Evolutionary conservation across 257 asterid species (phyloP).

Genomic region (Nemophila menziesii): DNA sequence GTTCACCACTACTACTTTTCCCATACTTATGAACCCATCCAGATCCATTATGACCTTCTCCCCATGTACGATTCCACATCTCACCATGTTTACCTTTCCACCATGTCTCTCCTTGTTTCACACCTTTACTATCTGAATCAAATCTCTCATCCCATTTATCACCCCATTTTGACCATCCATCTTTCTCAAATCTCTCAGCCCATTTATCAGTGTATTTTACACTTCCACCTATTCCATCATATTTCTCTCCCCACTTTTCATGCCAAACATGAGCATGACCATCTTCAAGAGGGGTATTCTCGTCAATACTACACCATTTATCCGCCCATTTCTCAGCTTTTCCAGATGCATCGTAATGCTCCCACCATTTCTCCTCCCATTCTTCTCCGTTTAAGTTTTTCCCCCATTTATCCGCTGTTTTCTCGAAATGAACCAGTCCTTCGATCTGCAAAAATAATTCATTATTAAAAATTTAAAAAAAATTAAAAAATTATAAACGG

Average conservation of each 20-base stretch:
- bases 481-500: background rate
- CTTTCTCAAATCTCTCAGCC: slow-evolving; percentile 87
- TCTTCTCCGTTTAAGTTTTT: slow-evolving; percentile 71
- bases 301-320: slow-evolving; percentile 93
- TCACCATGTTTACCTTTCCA: slow-evolving; percentile 84
- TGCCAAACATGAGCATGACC: slow-evolving; percentile 99
- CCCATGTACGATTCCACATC: slow-evolving; percentile 95
- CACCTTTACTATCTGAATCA: slow-evolving; percentile 35
- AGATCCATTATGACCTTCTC: slow-evolving; percentile 84
- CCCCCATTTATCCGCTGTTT: slow-evolving; percentile 99
- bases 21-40: slow-evolving; percentile 99
- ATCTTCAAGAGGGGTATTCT: slow-evolving; percentile 60
- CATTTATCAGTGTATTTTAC: slow-evolving; percentile 88
- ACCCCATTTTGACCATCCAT: slow-evolving; percentile 95
- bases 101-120: slow-evolving; percentile 96
- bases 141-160: slow-evolving; percentile 94
- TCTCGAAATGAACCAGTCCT: slow-evolving; percentile 64
- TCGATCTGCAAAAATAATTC: slow-evolving; percentile 30
- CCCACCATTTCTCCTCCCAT: slow-evolving; percentile 99
- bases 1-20: slow-evolving; percentile 93
- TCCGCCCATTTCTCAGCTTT: slow-evolving; percentile 87
- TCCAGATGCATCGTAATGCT: slow-evolving; percentile 74
- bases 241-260: slow-evolving; percentile 97
- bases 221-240: slow-evolving; percentile 86
- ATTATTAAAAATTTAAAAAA: background rate